phyloP scores from a whole-genome alignment of 805 yeast genomes.

The Sungouiella blattae region DNA sequence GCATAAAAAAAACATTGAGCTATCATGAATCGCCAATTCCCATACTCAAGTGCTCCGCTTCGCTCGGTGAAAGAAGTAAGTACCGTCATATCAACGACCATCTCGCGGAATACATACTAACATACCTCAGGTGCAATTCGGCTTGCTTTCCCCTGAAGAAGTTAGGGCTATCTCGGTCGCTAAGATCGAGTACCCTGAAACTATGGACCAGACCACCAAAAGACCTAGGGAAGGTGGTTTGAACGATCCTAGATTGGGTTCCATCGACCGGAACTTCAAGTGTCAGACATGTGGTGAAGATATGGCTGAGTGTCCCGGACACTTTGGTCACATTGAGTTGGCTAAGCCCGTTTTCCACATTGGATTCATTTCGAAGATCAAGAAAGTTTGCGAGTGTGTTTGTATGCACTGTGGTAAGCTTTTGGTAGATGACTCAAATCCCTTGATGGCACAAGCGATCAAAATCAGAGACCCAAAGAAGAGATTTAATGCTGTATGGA shows the following conservation, averaged over 20 bases:
- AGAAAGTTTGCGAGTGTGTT: constrained; percentile 92
- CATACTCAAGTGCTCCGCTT: constrained; percentile 97
- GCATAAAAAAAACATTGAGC: constrained; percentile 7
- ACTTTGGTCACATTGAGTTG: constrained; percentile 96
- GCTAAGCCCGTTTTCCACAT: constrained; percentile 99
- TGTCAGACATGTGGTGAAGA: constrained; percentile 99
- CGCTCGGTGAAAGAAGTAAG: constrained; percentile 93
- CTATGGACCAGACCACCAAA: constrained; percentile 97
- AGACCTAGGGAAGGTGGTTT: constrained; percentile 96
- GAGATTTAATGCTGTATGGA: constrained; percentile 96
- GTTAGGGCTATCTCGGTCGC: constrained; percentile 94
- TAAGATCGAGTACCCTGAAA: constrained; percentile 96
- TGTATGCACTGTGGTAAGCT: constrained; percentile 99
- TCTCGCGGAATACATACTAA: constrained; percentile 14
- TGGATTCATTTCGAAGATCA: constrained; percentile 92
- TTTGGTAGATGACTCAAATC: constrained; percentile 78
- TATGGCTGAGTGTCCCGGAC: constrained; percentile 99
- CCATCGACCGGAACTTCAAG: constrained; percentile 93
- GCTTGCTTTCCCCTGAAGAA: constrained; percentile 96
- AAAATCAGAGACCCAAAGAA: constrained; percentile 91
- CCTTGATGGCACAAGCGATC: constrained; percentile 81
- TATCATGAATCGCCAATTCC: constrained; percentile 53
- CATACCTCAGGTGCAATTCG: constrained; percentile 74
- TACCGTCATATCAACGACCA: constrained; percentile 13
- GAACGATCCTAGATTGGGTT: constrained; percentile 95